phyloP scores from a whole-genome alignment of 2,329 filamentous ascomycete genomes.

The Bipolaris sorokiniana region DNA sequence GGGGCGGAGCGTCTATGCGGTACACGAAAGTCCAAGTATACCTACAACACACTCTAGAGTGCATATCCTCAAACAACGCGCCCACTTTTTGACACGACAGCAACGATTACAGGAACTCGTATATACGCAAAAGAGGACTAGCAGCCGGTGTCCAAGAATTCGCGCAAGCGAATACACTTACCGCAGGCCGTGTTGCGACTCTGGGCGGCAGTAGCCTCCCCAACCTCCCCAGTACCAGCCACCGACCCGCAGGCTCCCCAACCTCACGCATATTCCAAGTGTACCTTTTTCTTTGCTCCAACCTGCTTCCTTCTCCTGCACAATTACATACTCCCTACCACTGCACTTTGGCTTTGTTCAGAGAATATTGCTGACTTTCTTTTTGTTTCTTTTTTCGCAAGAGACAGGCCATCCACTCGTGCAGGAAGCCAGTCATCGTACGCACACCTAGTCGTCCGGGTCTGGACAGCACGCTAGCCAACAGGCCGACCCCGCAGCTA shows the following conservation, averaged over 20 bases:
- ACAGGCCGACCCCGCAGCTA: conserved; percentile 24
- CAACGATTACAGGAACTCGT: conserved; percentile 6
- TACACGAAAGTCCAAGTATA: neutral
- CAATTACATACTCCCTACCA: conserved; percentile 19
- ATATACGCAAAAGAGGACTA: neutral
- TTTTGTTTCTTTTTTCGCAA: conserved; percentile 3
- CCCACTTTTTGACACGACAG: conserved; percentile 11
- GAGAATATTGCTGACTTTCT: conserved; percentile 19
- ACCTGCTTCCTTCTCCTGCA: conserved; percentile 18
- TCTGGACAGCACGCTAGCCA: conserved; percentile 20
- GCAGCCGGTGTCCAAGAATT: conserved; percentile 8
- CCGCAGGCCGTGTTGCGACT: conserved; percentile 7
- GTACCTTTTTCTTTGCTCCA: conserved; percentile 40
- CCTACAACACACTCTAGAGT: conserved; percentile 2
- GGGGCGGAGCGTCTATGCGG: conserved; percentile 5
- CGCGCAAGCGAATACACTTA: conserved; percentile 11
- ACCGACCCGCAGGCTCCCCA: conserved; percentile 23
- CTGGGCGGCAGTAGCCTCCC: conserved; percentile 11
- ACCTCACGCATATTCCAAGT: conserved; percentile 39
- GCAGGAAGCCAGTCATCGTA: conserved; percentile 7
- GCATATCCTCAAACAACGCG: conserved; percentile 6
- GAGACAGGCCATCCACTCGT: neutral
- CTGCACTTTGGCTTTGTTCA: neutral
- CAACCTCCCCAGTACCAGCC: conserved; percentile 22
- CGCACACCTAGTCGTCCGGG: neutral